Base-by-base conservation (phyloP, 805 yeast species). In the Zygotorulaspora danielsina region DNA sequence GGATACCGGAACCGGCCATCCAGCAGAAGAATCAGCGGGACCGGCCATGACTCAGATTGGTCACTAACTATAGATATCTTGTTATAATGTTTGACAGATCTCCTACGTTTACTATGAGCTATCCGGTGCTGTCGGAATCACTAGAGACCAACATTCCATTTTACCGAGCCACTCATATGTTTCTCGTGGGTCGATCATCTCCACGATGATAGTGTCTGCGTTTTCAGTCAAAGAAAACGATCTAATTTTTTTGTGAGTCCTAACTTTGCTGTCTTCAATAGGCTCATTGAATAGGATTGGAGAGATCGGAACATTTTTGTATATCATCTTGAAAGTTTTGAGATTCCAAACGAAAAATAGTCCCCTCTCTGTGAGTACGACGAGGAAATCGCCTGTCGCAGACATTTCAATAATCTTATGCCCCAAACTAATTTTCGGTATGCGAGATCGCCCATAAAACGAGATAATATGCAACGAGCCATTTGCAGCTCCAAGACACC, bases 321-420 rank as follows among this genome's bases (percentile, higher is more conserved):
- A 38, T 5, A 59, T 28, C 10, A 45, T 34, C 34, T 42, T 51
- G 26, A 43, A 31, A 5, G 32, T 44, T 4, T 34, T 25, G 18
- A 63, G 32, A 41, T 60, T 42, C 63, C 64, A 60, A 5, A 53
- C 55, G 33, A 73, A 70, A 10, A 81, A 49, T 0, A 76, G 59
- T 0, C 88, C 88, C 20, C 71, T 66, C 33, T 79, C 79, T 0
- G 85, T 77, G 0, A 81, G 69, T 16, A 78, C 54, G 8, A 73
- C 72, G 67, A 80, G 73, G 50, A 65, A 78, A 11, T 54, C 49
- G 7, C 67, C 63, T 17, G 51, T 50, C 3, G 60, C 54, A 25
- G 57, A 61, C 18, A 71, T 38, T n/a, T 70, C 72, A 34, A 77
- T 72, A 25, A 75, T 72, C 24, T 72, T 72, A 37, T 67, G 69